Conservation (phyloP, 345 rosid species). For the Excoecaria cochinchinensis region DNA sequence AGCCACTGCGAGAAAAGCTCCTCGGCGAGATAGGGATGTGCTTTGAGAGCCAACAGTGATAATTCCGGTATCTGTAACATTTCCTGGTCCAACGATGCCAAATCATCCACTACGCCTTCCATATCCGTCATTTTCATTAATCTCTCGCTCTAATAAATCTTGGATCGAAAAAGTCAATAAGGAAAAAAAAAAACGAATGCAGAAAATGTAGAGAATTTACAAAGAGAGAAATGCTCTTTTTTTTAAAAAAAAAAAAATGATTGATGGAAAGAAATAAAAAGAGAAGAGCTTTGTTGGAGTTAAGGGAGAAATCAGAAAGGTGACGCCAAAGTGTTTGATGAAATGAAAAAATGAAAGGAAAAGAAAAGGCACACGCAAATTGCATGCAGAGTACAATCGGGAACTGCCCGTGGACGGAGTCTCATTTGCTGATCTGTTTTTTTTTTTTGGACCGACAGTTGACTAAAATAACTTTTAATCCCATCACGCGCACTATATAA, state of each 20-base stretch:
- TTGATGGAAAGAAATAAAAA: neutral
- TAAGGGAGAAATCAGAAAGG: neutral
- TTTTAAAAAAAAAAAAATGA: no score
- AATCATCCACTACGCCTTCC: constrained; percentile 36
- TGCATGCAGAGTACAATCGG: neutral
- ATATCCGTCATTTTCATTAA: constrained; percentile 18
- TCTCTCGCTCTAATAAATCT: neutral
- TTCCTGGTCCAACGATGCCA: constrained; percentile 69
- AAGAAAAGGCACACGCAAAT: neutral
- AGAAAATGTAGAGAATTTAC: no score
- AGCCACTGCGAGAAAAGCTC: constrained; percentile 91
- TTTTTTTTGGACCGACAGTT: neutral
- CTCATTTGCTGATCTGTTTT: neutral
- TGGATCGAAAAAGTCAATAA: neutral
- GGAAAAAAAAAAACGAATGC: no score
- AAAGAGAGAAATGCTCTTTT: no score
- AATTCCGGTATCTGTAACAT: constrained; percentile 76
- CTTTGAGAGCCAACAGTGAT: constrained; percentile 65
- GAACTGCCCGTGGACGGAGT: constrained; percentile 2
- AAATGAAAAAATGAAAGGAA: neutral
- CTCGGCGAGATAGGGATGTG: constrained; percentile 64
- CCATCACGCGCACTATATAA: no score
- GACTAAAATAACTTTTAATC: no score
- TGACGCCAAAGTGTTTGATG: constrained; percentile 1
- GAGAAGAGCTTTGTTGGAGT: neutral